Percentiles rank a stretch among this genome's conserved stretches.
phyloP scores from a whole-genome alignment of 129 eudicot genomes.

The carrot (Daucus carota) region DH1_v3.0 NC_030384.2:33256501-33257000 shows the following conservation, averaged over 20 bases:
- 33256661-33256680: slow-evolving; percentile 99
- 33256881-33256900: slow-evolving; percentile 78
- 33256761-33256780: too few relatives aligned
- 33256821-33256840: not conserved
- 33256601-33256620: slow-evolving; percentile 76
- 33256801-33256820: not conserved
- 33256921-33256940: slow-evolving; percentile 86
- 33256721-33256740: not conserved
- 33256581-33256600: slow-evolving; percentile 16
- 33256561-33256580: not conserved
- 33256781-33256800: not conserved
- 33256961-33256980: slow-evolving; percentile 58
- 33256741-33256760: not conserved
- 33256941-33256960: slow-evolving; percentile 91
- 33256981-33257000: slow-evolving; percentile 39
- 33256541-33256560: not conserved
- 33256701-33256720: slow-evolving; percentile 66
- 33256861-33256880: slow-evolving; percentile 82
- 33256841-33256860: slow-evolving; percentile 22
- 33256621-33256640: slow-evolving; percentile 98
- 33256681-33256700: slow-evolving; percentile 91
- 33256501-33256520: not conserved
- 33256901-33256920: slow-evolving; percentile 73
- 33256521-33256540: not conserved
- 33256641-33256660: slow-evolving; percentile 93